Base-by-base conservation (phyloP, 257 asterid species). In the Solanum ossicruentum region DNA sequence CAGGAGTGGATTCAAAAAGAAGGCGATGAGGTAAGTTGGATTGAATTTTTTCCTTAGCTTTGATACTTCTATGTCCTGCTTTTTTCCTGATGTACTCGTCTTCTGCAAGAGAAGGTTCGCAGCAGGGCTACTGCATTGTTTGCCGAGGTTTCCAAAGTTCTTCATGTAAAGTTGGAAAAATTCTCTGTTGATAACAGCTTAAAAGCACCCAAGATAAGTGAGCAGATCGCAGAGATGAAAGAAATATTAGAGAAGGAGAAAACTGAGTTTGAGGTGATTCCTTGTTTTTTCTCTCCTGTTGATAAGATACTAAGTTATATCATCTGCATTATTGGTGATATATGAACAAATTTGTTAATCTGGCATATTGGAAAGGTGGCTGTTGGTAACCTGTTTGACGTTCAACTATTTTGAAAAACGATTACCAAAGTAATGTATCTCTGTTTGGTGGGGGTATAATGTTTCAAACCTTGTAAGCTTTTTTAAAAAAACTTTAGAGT, bases 1-100 rank as follows among this genome's bases (percentile, higher is more conserved):
- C 91, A 91, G 89, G 98, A 90, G 79, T 95, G 98, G 98, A 84
- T 90, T 84, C 90, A 86, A 85, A 88, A 86, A 88, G 97, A 92
- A 87, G 86, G 87, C 58, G 89, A 92, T 77, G 97, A 95, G 95
- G 98, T 93, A 89, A 81, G 75, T 41, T 86, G 41, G 70, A 13
- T 17, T 28, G 66, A 60, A 66, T 23, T 77, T 36, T 71, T 73
- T 23, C 65, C 77, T 85, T 43, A 47, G 84, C 85, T 63, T 65
- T 84, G 85, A 80, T 84, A 58, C 85, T 60, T 80, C 49, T 75
- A 26, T 75, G 36, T 56, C 69, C 82, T 80, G 21, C 87, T 36
- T 32, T 71, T 85, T 78, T 83, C 86, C 72, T 85, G 81, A 80
- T 71, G 81, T 84, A 63, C 84, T 84, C 26, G 84, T 36, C 47